Evolutionary conservation across 108 stramenopile species (phyloP).

Genomic region (Poteriospumella lacustris): DNA sequence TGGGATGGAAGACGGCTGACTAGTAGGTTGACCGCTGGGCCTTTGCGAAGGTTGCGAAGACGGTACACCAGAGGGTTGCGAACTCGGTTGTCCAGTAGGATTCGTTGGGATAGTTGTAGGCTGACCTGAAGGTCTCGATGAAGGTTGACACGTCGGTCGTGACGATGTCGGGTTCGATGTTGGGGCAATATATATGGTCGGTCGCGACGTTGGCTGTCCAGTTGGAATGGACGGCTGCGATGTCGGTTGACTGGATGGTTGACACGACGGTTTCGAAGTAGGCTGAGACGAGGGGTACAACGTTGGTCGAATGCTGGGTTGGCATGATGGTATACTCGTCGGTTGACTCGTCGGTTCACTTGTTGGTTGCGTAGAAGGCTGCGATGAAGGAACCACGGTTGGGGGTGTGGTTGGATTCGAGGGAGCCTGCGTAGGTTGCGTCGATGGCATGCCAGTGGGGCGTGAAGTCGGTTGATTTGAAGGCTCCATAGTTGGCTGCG

Average conservation of each 20-base stretch:
- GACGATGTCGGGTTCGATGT: too few relatives aligned
- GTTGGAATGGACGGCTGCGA: not conserved
- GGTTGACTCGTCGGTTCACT: not conserved
- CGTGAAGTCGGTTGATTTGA: too few relatives aligned
- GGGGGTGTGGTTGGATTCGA: not conserved
- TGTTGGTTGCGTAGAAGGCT: not conserved
- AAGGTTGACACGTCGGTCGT: too few relatives aligned
- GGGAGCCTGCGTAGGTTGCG: too few relatives aligned
- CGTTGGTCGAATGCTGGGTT: not conserved
- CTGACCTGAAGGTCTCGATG: not conserved
- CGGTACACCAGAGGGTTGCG: not conserved
- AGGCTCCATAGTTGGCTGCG: too few relatives aligned
- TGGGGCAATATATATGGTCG: not conserved
- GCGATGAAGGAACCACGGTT: not conserved
- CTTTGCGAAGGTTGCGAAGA: not conserved
- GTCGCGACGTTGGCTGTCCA: not conserved
- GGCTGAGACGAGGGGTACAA: not conserved
- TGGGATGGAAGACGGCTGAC: not conserved
- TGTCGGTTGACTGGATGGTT: not conserved
- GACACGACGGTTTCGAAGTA: not conserved
- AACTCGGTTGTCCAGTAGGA: not conserved
- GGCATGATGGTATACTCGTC: not conserved
- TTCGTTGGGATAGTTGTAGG: not conserved
- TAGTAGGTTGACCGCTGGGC: not conserved
- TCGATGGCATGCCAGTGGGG: too few relatives aligned